phyloP scores from a whole-genome alignment of 331 rosid genomes.

The Stylosanthes scabra region DNA sequence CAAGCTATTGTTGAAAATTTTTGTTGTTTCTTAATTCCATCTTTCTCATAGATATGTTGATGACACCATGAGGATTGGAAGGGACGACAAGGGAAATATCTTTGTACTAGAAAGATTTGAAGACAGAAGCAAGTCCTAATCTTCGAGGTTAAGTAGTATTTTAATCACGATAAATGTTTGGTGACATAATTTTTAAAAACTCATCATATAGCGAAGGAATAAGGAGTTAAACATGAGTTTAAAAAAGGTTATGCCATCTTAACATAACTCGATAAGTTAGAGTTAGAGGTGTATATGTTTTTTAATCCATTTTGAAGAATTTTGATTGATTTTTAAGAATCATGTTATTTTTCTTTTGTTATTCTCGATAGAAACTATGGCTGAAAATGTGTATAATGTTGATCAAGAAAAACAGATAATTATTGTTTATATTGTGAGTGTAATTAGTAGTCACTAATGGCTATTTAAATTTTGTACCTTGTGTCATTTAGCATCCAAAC shows the following conservation, averaged over 20 bases:
- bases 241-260: too few species aligned
- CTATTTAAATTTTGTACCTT: not conserved
- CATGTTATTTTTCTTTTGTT: not conserved
- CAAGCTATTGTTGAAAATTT: not conserved
- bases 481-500: not conserved
- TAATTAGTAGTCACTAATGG: not conserved
- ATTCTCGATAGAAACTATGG: not conserved
- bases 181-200: too few species aligned
- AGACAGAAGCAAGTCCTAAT: constrained; percentile 36
- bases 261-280: too few species aligned
- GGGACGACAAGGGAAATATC: constrained; percentile 83
- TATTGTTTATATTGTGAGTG: not conserved
- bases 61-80: constrained; percentile 77
- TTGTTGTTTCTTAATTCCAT: constrained; percentile 48
- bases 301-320: not conserved
- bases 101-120: constrained; percentile 73
- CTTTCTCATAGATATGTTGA: constrained; percentile 66
- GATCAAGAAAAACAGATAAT: not conserved
- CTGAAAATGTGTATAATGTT: constrained; percentile 5
- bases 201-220: too few species aligned
- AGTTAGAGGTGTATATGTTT: not conserved
- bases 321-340: too few species aligned
- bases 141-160: constrained; percentile 6
- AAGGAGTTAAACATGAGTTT: too few species aligned
- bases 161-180: too few species aligned